A percentile compares a stretch with the other conserved stretches of the same genome.
Evolutionary conservation across 768 basidiomycete genomes (phyloP).

Genomic region (Russula sp.): DNA sequence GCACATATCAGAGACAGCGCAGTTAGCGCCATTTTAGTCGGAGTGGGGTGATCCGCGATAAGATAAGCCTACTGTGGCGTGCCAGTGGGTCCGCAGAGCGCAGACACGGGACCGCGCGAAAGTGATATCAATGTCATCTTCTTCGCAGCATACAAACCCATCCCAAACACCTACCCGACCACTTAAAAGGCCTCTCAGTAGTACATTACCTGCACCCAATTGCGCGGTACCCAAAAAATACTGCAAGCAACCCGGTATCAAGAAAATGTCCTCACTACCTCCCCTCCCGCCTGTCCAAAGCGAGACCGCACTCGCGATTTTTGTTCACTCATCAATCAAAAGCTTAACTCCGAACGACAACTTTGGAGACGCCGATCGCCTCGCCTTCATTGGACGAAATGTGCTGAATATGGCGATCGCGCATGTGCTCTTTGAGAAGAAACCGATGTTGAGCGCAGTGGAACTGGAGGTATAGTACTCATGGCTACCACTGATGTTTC

Average conservation of each 20-base stretch:
- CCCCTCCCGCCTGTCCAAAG: constrained; percentile 28
- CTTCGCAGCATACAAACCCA: neutral
- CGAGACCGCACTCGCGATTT: constrained; percentile 51
- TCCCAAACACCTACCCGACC: constrained; percentile 9
- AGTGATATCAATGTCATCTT: constrained; percentile 17
- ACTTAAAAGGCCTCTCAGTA: constrained; percentile 8
- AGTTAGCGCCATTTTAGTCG: no score
- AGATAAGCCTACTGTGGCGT: neutral
- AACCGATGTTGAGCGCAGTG: constrained; percentile 48
- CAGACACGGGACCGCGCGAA: constrained; percentile 21
- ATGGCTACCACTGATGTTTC: neutral
- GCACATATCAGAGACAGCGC: neutral
- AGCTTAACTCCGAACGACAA: constrained; percentile 36
- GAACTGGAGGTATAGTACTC: constrained; percentile 51
- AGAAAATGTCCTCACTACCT: constrained; percentile 11
- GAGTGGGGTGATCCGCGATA: no score
- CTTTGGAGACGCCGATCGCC: constrained; percentile 55
- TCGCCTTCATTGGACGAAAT: constrained; percentile 50
- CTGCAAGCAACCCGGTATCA: neutral
- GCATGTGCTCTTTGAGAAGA: constrained; percentile 46
- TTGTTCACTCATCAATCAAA: constrained; percentile 64
- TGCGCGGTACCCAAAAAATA: neutral
- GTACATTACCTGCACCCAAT: neutral
- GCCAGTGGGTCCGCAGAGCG: constrained; percentile 22
- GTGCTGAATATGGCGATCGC: constrained; percentile 50